These are phyloP conservation scores for Zasmidium angulare DNA, from an alignment of 2,329 filamentous ascomycete genomes.

Conservation along the genomic window DNA sequence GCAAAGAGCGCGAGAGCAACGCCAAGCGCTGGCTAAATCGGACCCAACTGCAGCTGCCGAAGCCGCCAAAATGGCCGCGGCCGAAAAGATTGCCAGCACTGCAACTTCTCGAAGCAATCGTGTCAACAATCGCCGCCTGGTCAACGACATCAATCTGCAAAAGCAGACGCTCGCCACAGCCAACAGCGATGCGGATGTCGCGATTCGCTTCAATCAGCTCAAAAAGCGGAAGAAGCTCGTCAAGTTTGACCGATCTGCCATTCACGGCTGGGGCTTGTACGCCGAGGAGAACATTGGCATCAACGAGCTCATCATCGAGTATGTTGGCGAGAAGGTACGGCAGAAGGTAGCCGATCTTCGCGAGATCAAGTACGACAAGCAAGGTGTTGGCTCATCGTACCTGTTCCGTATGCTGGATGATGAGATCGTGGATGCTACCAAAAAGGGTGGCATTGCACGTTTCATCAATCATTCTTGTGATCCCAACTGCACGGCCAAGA, in stretches of 20 bases:
- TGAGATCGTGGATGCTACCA: constrained; percentile 95
- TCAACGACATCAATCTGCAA: constrained; percentile 92
- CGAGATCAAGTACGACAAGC: constrained; percentile 88
- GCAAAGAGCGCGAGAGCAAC: constrained; percentile 84
- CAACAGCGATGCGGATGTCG: constrained; percentile 76
- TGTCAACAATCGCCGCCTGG: constrained; percentile 90
- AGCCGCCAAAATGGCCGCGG: constrained; percentile 61
- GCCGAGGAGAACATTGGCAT: constrained; percentile 96
- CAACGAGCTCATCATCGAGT: constrained; percentile 99
- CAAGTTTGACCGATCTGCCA: constrained; percentile 94
- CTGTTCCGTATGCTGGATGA: constrained; percentile 98
- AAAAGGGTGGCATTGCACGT: constrained; percentile 94
- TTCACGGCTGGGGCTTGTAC: constrained; percentile 98
- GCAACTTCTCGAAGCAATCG: constrained; percentile 91
- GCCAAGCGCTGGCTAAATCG: constrained; percentile 72
- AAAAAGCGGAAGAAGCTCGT: constrained; percentile 99
- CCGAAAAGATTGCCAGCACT: constrained; percentile 79
- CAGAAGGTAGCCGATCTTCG: constrained; percentile 97
- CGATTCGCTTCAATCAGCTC: constrained; percentile 95
- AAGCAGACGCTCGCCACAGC: constrained; percentile 71
- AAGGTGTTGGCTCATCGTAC: constrained; percentile 95
- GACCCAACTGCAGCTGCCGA: constrained; percentile 63
- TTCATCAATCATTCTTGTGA: constrained; percentile 99
- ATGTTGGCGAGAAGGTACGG: constrained; percentile 94
- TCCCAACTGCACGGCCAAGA: constrained; percentile 98